phyloP scores from a whole-genome alignment of 495 filamentous ascomycete species.

The Pseudoneurospora amorphoporcata region DNA sequence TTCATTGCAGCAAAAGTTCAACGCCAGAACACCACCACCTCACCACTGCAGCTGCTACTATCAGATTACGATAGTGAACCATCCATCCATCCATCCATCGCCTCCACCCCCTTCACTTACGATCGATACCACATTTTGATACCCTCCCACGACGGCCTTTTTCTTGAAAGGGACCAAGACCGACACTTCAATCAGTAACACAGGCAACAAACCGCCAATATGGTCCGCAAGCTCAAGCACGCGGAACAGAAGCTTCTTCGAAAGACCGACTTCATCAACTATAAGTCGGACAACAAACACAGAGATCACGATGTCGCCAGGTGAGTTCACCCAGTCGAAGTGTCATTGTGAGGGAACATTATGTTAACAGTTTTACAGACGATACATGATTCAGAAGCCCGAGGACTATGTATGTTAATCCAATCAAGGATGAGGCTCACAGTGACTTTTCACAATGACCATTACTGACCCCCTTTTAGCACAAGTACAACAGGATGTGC shows the following conservation, averaged over 20 bases:
- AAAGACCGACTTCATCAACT: conserved; percentile 93
- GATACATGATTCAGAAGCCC: conserved; percentile 81
- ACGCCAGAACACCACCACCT: not conserved
- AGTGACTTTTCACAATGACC: not conserved
- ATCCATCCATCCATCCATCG: not conserved
- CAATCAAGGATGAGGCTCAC: conserved; percentile 56
- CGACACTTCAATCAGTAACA: not conserved
- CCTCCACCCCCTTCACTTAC: not conserved
- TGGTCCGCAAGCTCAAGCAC: conserved; percentile 87
- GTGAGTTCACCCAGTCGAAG: not conserved
- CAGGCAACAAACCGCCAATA: conserved; percentile 27
- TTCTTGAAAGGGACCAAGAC: not conserved
- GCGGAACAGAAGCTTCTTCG: conserved; percentile 62
- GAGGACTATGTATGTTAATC: conserved; percentile 41
- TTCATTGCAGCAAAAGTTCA: conserved; percentile 1
- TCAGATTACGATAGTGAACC: not conserved
- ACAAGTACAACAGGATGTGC: conserved; percentile 78
- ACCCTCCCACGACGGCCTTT: not conserved
- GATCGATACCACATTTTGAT: not conserved
- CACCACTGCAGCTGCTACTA: not conserved
- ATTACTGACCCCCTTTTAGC: conserved; percentile 37
- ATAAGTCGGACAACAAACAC: conserved; percentile 79
- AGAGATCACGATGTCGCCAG: conserved; percentile 60
- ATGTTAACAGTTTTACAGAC: conserved; percentile 27
- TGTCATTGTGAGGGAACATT: not conserved